Conservation (phyloP, 805 yeast species). For the Diddensiella caesifluorescens region DNA sequence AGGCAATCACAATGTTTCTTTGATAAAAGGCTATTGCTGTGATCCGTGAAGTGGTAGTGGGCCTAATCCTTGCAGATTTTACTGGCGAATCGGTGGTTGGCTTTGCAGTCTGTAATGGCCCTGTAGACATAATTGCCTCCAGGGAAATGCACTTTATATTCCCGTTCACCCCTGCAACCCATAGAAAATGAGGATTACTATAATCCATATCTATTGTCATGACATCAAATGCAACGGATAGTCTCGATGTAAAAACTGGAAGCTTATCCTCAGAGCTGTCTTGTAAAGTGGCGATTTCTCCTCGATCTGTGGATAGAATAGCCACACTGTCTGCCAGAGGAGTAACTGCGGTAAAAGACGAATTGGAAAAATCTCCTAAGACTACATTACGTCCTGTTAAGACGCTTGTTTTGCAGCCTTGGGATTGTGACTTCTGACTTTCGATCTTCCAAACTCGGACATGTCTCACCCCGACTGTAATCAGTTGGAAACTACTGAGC, state of each 20-base stretch:
- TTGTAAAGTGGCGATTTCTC: conserved; percentile 24
- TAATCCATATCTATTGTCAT: conserved; percentile 22
- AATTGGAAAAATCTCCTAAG: conserved; percentile 44
- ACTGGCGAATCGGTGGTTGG: conserved; percentile 1
- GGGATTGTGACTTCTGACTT: neutral
- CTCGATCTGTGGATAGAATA: conserved; percentile 25
- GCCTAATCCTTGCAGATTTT: too few species aligned
- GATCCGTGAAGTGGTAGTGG: neutral
- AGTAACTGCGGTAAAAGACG: conserved; percentile 44
- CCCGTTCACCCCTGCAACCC: conserved; percentile 13
- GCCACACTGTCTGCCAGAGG: conserved; percentile 31
- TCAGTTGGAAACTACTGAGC: conserved; percentile 43
- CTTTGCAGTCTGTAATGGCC: too few species aligned
- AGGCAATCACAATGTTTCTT: neutral
- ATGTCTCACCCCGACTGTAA: conserved; percentile 58
- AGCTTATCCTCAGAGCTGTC: conserved; percentile 7
- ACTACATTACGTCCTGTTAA: conserved; percentile 58
- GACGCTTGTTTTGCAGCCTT: conserved; percentile 26
- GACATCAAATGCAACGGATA: conserved; percentile 19
- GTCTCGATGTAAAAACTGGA: conserved; percentile 15
- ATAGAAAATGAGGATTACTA: conserved; percentile 42
- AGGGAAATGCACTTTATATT: conserved; percentile 1
- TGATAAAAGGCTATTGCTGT: neutral
- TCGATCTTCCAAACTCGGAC: conserved; percentile 54
- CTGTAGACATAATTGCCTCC: neutral